Conservation (phyloP, 345 rosid species). For the Populus ilicifolia region DNA sequence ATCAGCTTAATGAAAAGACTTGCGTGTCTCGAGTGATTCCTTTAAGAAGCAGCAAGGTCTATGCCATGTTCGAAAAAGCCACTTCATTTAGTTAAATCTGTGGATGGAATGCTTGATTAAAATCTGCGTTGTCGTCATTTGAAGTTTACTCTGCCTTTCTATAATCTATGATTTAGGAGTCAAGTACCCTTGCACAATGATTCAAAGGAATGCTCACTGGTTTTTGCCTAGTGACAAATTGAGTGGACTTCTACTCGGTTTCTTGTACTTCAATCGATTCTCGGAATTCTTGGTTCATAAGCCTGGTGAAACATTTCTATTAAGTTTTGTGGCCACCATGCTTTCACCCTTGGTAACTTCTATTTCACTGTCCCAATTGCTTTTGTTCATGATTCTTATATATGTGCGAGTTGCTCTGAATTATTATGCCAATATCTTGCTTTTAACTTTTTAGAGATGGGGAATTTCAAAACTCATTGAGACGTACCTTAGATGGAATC, state of each 20-base stretch:
- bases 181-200: slow-evolving; percentile 33
- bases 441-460: slow-evolving; percentile 19
- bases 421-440: not conserved
- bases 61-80: too few species aligned
- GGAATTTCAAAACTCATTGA: slow-evolving; percentile 21
- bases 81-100: not conserved
- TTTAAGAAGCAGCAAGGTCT: not conserved
- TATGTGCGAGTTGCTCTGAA: not conserved
- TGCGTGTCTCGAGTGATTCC: not conserved
- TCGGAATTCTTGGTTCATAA: slow-evolving; percentile 32
- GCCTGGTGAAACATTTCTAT: slow-evolving; percentile 35
- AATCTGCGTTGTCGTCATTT: not conserved
- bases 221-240: not conserved
- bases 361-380: not conserved
- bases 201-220: slow-evolving; percentile 37
- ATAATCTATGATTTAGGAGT: slow-evolving; percentile 15
- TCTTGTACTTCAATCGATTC: slow-evolving; percentile 33
- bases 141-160: not conserved
- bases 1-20: not conserved
- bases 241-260: slow-evolving; percentile 8
- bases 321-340: slow-evolving; percentile 20
- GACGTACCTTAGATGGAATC: slow-evolving; percentile 17
- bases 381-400: not conserved
- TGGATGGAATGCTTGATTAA: not conserved
- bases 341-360: slow-evolving; percentile 36